Percentiles rank a stretch among this genome's conserved stretches.
Conservation (phyloP, 2,329 filamentous ascomycete species). For the Colletotrichum cereale region DNA sequence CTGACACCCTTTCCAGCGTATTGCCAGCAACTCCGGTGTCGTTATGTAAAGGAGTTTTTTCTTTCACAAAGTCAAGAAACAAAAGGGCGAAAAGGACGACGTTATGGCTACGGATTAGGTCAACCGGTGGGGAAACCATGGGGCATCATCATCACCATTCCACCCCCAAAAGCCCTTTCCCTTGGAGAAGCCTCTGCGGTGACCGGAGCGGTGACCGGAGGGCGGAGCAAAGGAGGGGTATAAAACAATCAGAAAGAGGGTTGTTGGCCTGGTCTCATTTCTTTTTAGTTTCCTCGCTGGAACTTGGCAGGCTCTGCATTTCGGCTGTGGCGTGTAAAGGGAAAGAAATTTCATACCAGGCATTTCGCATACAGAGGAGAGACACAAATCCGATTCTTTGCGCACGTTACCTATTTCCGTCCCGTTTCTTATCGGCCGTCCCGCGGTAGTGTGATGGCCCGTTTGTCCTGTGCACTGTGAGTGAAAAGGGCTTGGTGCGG, state of each 20-base stretch:
- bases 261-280: slow-evolving; percentile 43
- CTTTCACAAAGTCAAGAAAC: slow-evolving; percentile 39
- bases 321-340: slow-evolving; percentile 66
- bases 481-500: not conserved
- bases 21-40: slow-evolving; percentile 99
- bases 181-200: slow-evolving; percentile 13
- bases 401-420: slow-evolving; percentile 31
- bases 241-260: slow-evolving; percentile 25
- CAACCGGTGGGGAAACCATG: slow-evolving; percentile 40
- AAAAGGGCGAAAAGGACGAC: slow-evolving; percentile 41
- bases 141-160: slow-evolving; percentile 30
- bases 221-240: slow-evolving; percentile 17
- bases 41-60: slow-evolving; percentile 84
- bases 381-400: slow-evolving; percentile 47
- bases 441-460: not conserved
- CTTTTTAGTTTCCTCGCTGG: slow-evolving; percentile 52
- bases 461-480: not conserved
- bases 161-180: slow-evolving; percentile 3
- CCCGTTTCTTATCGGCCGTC: not conserved
- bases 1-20: slow-evolving; percentile 77
- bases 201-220: not conserved
- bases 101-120: slow-evolving; percentile 42
- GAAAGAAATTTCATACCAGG: slow-evolving; percentile 60
- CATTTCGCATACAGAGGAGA: slow-evolving; percentile 61
- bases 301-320: slow-evolving; percentile 64